A percentile compares a stretch with the other conserved stretches of the same genome.
These are phyloP conservation scores for Thalassiosira livingstoniorum DNA, from an alignment of 352 stramenopile species.

Conservation along the genomic window DNA sequence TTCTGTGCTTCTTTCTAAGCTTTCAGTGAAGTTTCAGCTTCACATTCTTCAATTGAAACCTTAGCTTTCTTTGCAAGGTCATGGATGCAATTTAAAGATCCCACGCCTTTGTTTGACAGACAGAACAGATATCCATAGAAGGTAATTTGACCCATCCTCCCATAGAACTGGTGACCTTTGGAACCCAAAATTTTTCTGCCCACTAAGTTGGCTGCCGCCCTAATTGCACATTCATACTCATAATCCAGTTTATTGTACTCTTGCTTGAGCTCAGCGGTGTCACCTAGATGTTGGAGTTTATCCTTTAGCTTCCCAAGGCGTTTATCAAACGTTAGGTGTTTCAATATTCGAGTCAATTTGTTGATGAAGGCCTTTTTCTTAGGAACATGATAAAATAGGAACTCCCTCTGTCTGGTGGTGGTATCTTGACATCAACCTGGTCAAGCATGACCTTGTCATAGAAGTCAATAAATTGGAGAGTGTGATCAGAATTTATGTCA, in stretches of 20 bases:
- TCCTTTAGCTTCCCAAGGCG: background rate
- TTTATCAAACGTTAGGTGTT: background rate
- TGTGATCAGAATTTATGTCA: too few species aligned
- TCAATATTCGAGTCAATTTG: background rate
- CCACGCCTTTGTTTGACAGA: background rate
- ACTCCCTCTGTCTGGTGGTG: background rate
- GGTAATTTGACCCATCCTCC: too few species aligned
- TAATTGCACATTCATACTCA: background rate
- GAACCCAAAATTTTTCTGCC: conserved; percentile 11
- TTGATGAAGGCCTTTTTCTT: background rate
- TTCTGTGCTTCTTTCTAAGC: background rate
- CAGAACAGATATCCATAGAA: background rate
- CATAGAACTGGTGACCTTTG: background rate
- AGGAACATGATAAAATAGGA: background rate
- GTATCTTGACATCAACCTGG: background rate
- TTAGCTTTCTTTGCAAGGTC: background rate
- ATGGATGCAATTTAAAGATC: background rate
- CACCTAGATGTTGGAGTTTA: background rate
- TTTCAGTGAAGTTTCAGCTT: background rate
- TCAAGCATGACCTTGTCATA: background rate
- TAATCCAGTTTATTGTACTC: conserved; percentile 9
- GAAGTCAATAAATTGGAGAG: conserved; percentile 8
- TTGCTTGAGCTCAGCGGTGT: background rate
- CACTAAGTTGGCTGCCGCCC: background rate
- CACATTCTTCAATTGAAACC: background rate